Base-by-base conservation (phyloP, 306 rosid species). In the Vigna radiata region DNA sequence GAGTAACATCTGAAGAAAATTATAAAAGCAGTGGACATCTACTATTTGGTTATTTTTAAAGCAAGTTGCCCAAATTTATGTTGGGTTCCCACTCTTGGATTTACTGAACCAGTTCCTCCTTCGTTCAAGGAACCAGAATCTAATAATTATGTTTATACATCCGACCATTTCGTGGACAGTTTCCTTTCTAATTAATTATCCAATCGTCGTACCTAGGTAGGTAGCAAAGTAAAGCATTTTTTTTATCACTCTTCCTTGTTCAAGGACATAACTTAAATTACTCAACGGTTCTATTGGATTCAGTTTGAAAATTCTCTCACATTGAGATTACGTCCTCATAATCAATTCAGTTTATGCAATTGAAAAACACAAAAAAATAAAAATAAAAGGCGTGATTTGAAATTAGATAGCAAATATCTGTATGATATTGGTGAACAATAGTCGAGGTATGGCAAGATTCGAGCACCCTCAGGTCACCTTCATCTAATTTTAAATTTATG, bases 91-190 rank as follows among this genome's bases (percentile, higher is more conserved):
- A 25, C 9, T 25, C 9, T 58, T 58, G 64, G 33, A 36, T 36
- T 50, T 33, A 61, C 68, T 16, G 14, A 16, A 16, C 3, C 16
- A 61, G 16, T 61, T 61, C 68, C 46, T 61, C 4, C 21, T 61
- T 61, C 2, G 13, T 31, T 61, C 46, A 31, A 33, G 12, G 41
- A 63, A 41, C 68, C 47, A 72, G 83, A 79, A 79, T 64, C 74
- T 72, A 64, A 79, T 50, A 41, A 5, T 74, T 79, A 68, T 78
- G 33, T 81, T 44, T 80, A 60, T 70, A 71, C 72, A 68, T 76
- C 80, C 55, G 81, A 82, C 68, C 41, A 41, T 60, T n/a, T n/a
- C n/a, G n/a, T n/a, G n/a, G n/a, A n/a, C n/a, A n/a, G n/a, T 50
- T 75, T 50, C 54, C 50, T 4, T n/a, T 8, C 48, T 48, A 25